Conservation (phyloP, 2,329 filamentous ascomycete genomes). For the Pseudogymnoascus sp. region DNA sequence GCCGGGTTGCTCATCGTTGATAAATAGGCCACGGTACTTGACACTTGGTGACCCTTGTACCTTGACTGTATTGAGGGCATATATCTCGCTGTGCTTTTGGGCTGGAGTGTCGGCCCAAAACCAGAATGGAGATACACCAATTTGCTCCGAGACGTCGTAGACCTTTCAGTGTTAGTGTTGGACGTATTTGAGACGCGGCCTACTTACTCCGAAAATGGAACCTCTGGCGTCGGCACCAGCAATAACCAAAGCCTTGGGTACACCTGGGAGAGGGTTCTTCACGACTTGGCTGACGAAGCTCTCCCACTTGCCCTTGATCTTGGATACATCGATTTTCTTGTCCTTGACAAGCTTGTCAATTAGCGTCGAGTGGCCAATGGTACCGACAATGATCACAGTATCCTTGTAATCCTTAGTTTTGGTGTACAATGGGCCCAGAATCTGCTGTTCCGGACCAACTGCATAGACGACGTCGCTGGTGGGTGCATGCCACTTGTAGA, state of each 20-base stretch:
- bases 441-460: conserved; percentile 33
- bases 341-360: conserved; percentile 50
- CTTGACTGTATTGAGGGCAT: conserved; percentile 38
- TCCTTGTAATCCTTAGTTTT: conserved; percentile 28
- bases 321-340: conserved; percentile 48
- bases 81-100: conserved; percentile 36
- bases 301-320: conserved; percentile 59
- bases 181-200: not conserved
- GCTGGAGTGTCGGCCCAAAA: conserved; percentile 48
- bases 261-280: conserved; percentile 46
- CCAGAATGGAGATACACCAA: conserved; percentile 57
- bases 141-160: not conserved
- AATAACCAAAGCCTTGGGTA: conserved; percentile 54
- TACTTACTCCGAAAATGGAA: conserved; percentile 53
- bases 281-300: conserved; percentile 55
- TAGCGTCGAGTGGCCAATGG: conserved; percentile 53
- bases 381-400: conserved; percentile 56
- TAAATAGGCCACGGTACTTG: conserved; percentile 51
- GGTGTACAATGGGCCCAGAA: conserved; percentile 38
- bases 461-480: conserved; percentile 26
- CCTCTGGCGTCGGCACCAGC: conserved; percentile 58
- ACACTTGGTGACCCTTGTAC: conserved; percentile 43
- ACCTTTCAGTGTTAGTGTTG: not conserved
- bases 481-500: not conserved
- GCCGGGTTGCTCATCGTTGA: conserved; percentile 53